Conservation (phyloP, 345 rosid species). For the Brassica nigra region DNA sequence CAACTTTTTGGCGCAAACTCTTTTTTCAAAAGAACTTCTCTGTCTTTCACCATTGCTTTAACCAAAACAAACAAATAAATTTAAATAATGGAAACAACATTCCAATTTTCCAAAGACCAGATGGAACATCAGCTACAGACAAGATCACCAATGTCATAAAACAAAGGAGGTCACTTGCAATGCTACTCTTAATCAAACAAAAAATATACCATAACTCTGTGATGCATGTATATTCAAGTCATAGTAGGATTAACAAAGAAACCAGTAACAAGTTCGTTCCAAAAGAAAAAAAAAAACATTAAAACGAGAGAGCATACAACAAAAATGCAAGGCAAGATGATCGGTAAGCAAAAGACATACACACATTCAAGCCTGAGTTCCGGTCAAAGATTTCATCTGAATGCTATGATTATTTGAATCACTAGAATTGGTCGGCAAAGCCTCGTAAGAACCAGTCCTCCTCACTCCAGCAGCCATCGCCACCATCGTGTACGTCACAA, state of each 20-base stretch:
- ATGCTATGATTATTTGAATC: conserved; percentile 50
- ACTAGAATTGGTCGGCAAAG: conserved; percentile 55
- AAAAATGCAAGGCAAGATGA: conserved; percentile 1
- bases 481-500: conserved; percentile 57
- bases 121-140: not conserved
- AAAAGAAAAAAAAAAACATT: not conserved
- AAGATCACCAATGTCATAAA: conserved; percentile 1
- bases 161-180: not conserved
- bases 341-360: not conserved
- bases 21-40: conserved; percentile 47
- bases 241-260: not conserved
- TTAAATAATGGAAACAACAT: not conserved
- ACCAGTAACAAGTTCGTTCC: conserved; percentile 7
- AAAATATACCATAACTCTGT: conserved; percentile 10
- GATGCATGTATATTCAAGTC: not conserved
- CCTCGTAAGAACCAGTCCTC: conserved; percentile 76
- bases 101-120: not conserved
- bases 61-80: not conserved
- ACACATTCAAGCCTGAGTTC: conserved; percentile 70
- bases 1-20: conserved; percentile 45
- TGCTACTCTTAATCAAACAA: conserved; percentile 2
- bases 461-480: conserved; percentile 53
- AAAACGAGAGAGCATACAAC: not conserved
- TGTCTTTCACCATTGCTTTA: conserved; percentile 3
- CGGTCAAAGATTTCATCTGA: conserved; percentile 85